A percentile compares a stretch with the other conserved stretches of the same genome.
Evolutionary conservation across 1,284 basidiomycete genomes (phyloP).

Genomic region (Trichosporon inkin): DNA sequence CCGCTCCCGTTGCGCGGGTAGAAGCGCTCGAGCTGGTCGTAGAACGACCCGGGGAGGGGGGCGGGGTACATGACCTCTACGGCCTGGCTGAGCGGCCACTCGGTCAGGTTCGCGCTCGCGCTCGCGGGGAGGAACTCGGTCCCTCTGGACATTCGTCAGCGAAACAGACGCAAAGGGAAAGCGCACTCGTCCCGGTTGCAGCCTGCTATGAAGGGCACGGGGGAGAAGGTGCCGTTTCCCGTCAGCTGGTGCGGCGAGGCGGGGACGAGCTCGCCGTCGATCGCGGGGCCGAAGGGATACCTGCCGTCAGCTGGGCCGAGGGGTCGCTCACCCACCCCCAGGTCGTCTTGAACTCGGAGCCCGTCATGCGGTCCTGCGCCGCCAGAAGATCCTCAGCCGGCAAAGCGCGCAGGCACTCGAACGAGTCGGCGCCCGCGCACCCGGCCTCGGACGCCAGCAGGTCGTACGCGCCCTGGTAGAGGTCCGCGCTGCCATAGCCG

Average conservation of each 20-base stretch:
- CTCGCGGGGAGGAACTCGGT: background rate
- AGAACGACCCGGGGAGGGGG: background rate
- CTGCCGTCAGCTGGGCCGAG: background rate
- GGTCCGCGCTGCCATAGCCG: background rate
- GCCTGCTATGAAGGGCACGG: conserved; percentile 48
- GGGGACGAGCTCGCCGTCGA: conserved; percentile 46
- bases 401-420: conserved; percentile 8
- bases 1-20: conserved; percentile 6
- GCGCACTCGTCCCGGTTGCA: conserved; percentile 43
- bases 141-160: background rate
- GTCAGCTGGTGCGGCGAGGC: conserved; percentile 36
- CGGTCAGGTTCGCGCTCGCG: background rate
- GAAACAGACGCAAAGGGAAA: conserved; percentile 17
- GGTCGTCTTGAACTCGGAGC: background rate
- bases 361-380: conserved; percentile 1
- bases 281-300: conserved; percentile 22
- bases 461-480: background rate
- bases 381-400: conserved; percentile 3
- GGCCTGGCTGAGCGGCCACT: background rate
- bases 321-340: background rate
- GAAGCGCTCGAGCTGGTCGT: background rate
- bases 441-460: background rate
- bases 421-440: background rate
- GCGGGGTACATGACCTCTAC: background rate
- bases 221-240: conserved; percentile 33